Percentiles rank a stretch among this genome's conserved stretches.
phyloP scores from a whole-genome alignment of 2,329 filamentous ascomycete genomes.

The Microcera coccophila region DNA sequence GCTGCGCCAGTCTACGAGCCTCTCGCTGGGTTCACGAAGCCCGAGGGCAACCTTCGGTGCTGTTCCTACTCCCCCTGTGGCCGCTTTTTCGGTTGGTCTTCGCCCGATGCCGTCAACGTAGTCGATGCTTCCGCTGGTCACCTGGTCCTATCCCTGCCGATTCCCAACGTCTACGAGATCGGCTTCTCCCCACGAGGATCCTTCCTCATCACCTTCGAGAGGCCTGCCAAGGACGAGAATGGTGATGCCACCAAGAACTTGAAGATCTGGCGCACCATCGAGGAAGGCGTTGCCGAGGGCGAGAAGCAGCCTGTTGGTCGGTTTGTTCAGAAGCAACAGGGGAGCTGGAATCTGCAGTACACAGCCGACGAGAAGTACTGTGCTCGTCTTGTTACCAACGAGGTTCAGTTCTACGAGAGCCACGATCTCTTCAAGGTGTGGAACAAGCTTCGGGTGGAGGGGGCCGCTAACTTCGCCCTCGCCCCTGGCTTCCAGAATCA shows the following conservation, averaged over 20 bases:
- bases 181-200: constrained; percentile 90
- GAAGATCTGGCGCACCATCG: constrained; percentile 88
- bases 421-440: constrained; percentile 80
- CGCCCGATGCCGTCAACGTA: constrained; percentile 79
- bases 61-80: constrained; percentile 94
- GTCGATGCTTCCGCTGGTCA: constrained; percentile 76
- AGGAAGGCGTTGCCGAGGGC: constrained; percentile 58
- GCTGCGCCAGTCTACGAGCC: constrained; percentile 83
- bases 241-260: constrained; percentile 94
- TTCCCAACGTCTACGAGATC: constrained; percentile 86
- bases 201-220: constrained; percentile 95
- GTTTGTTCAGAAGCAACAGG: constrained; percentile 94
- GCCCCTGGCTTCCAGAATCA: constrained; percentile 79
- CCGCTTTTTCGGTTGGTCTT: constrained; percentile 93
- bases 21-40: constrained; percentile 77
- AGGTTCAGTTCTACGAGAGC: constrained; percentile 95
- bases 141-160: constrained; percentile 68
- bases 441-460: constrained; percentile 93
- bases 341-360: constrained; percentile 96
- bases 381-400: constrained; percentile 90
- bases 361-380: constrained; percentile 90
- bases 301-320: constrained; percentile 74
- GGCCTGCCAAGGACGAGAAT: constrained; percentile 84
- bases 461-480: constrained; percentile 82
- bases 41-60: constrained; percentile 91